phyloP scores from a whole-genome alignment of 768 basidiomycete species.

The Rhizopogon vinicolor region DNA sequence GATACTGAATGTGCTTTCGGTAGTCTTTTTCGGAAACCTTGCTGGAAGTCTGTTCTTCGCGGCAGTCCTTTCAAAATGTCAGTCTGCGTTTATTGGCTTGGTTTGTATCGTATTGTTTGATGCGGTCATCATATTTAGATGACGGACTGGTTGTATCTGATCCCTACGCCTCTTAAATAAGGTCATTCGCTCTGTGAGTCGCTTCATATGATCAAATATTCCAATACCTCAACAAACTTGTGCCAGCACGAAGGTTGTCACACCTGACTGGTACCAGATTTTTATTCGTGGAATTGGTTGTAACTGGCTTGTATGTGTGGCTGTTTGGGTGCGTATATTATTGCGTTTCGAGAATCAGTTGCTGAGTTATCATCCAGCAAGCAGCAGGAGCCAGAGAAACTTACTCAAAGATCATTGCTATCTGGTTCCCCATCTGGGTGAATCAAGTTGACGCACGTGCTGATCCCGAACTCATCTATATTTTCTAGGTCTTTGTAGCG shows the following conservation, averaged over 20 bases:
- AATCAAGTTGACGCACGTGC: conserved; percentile 8
- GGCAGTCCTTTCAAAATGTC: conserved; percentile 62
- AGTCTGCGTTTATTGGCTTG: conserved; percentile 13
- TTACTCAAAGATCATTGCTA: conserved; percentile 61
- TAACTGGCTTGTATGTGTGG: conserved; percentile 73
- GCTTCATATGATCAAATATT: not conserved
- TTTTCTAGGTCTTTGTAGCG: conserved; percentile 57
- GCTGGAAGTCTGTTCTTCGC: conserved; percentile 68
- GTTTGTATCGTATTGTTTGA: not conserved
- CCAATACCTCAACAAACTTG: not conserved
- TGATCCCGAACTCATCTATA: not conserved
- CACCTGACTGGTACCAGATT: conserved; percentile 69
- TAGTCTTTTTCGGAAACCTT: conserved; percentile 68
- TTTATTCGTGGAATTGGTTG: conserved; percentile 72
- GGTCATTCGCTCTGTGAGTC: conserved; percentile 54
- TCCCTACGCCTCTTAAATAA: conserved; percentile 54
- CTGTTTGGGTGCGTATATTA: conserved; percentile 76
- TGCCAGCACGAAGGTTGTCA: conserved; percentile 53
- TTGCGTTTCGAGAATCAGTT: too few relatives aligned
- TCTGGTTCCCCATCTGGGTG: conserved; percentile 77
- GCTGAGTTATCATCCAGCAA: conserved; percentile 42
- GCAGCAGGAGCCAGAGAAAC: conserved; percentile 63
- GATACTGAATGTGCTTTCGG: conserved; percentile 1
- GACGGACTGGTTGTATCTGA: conserved; percentile 53
- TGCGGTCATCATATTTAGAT: conserved; percentile 30